phyloP scores from a whole-genome alignment of 768 basidiomycete genomes.

The Candolleomyces eurysporus region DNA sequence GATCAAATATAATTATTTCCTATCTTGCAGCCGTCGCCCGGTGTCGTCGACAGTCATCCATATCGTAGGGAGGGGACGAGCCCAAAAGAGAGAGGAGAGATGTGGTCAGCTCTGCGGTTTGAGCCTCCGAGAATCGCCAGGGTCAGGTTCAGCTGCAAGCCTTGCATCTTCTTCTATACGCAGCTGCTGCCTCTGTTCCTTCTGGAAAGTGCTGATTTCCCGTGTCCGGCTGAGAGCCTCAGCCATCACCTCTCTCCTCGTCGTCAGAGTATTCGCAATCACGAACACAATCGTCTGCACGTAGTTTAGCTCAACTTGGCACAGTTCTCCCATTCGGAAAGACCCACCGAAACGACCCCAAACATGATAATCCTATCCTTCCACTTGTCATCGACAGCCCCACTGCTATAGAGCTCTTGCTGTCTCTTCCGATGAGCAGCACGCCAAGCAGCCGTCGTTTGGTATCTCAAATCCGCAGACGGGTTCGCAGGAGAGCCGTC shows the following conservation, averaged over 20 bases:
- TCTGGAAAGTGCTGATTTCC: neutral
- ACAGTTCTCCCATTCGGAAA: neutral
- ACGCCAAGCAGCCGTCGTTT: slow-evolving; percentile 35
- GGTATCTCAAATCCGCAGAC: slow-evolving; percentile 20
- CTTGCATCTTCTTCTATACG: neutral
- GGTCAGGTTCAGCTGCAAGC: neutral
- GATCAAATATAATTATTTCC: no score
- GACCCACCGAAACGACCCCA: slow-evolving; percentile 50
- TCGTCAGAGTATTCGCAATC: slow-evolving; percentile 19
- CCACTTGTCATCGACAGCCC: slow-evolving; percentile 58
- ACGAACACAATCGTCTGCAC: slow-evolving; percentile 23
- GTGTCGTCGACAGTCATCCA: neutral
- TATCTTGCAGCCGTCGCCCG: no score
- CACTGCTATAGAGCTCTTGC: slow-evolving; percentile 48
- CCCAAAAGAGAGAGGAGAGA: neutral
- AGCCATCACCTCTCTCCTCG: slow-evolving; percentile 23
- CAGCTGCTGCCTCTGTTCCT: neutral
- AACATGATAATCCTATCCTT: slow-evolving; percentile 61
- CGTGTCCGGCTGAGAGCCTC: slow-evolving; percentile 12
- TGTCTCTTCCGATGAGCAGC: slow-evolving; percentile 43
- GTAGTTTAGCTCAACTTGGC: neutral
- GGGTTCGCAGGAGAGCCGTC: slow-evolving; percentile 16
- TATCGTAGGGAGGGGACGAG: neutral
- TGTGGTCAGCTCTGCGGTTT: neutral
- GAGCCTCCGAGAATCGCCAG: neutral